phyloP scores from a whole-genome alignment of 2,329 filamentous ascomycete genomes.

The Aciculosporium take region DNA sequence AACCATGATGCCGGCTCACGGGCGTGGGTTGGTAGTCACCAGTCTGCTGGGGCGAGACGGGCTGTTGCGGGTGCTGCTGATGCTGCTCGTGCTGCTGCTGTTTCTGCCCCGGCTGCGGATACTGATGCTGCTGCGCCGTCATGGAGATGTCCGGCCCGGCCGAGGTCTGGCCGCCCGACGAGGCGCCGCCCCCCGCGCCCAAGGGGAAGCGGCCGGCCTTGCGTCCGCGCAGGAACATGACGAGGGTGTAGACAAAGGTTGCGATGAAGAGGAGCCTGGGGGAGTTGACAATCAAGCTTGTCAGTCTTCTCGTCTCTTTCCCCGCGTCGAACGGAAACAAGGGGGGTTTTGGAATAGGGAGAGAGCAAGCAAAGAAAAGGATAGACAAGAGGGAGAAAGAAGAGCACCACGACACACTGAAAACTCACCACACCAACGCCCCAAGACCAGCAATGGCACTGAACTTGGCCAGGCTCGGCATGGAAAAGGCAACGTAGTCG shows the following conservation, averaged over 20 bases:
- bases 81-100: conserved; percentile 2
- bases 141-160: conserved; percentile 8
- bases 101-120: conserved; percentile 10
- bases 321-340: no score
- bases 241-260: conserved; percentile 22
- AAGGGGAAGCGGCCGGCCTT: conserved; percentile 23
- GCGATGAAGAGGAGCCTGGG: conserved; percentile 25
- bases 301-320: not conserved
- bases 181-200: conserved; percentile 6
- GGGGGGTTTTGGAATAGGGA: no score
- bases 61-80: conserved; percentile 11
- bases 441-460: conserved; percentile 28
- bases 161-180: conserved; percentile 6
- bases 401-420: not conserved
- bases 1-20: conserved; percentile 11
- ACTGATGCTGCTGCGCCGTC: conserved; percentile 10
- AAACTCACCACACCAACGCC: conserved; percentile 27
- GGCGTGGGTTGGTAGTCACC: conserved; percentile 7
- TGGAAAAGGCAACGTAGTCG: no score
- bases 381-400: not conserved
- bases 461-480: conserved; percentile 21
- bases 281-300: not conserved
- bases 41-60: conserved; percentile 9
- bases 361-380: no score
- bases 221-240: conserved; percentile 22